Percentiles rank a stretch among this genome's conserved stretches.
phyloP scores from a whole-genome alignment of 768 basidiomycete genomes.

The Mycena capillaripes region DNA sequence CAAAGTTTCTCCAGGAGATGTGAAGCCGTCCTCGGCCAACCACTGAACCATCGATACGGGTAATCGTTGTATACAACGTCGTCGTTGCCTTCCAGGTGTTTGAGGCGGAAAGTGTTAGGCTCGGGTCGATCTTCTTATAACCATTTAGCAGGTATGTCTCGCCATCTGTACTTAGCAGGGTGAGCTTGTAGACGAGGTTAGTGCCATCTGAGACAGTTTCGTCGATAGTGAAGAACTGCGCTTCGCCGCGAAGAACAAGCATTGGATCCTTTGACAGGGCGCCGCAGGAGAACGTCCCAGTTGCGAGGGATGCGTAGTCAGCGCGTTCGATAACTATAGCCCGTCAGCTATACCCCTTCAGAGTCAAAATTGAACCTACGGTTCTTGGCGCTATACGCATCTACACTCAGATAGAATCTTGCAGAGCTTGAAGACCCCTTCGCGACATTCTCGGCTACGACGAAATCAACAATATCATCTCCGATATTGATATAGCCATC shows the following conservation, averaged over 20 bases:
- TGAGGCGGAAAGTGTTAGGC: slow-evolving; percentile 22
- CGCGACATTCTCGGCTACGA: slow-evolving; percentile 30
- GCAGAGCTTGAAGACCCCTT: slow-evolving; percentile 30
- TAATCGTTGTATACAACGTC: slow-evolving; percentile 35
- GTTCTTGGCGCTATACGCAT: slow-evolving; percentile 18
- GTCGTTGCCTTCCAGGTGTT: slow-evolving; percentile 35
- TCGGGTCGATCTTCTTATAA: slow-evolving; percentile 31
- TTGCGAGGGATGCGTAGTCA: slow-evolving; percentile 30
- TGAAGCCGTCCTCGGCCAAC: slow-evolving; percentile 30
- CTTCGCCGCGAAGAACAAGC: slow-evolving; percentile 28
- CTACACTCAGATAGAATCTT: slow-evolving; percentile 29
- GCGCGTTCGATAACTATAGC: slow-evolving; percentile 20
- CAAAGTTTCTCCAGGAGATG: slow-evolving; percentile 31
- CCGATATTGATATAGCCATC: slow-evolving; percentile 34
- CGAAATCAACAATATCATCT: slow-evolving; percentile 33
- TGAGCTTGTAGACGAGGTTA: slow-evolving; percentile 33
- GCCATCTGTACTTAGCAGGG: slow-evolving; percentile 30
- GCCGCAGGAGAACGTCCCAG: slow-evolving; percentile 35
- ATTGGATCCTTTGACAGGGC: slow-evolving; percentile 32
- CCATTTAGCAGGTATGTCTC: slow-evolving; percentile 31
- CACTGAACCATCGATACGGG: slow-evolving; percentile 14
- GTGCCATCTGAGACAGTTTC: slow-evolving; percentile 20
- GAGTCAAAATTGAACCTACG: slow-evolving; percentile 12
- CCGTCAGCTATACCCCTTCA: neutral
- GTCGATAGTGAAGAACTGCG: slow-evolving; percentile 35